phyloP scores from a whole-genome alignment of 345 rosid species.

The Aquilaria yunnanensis region DNA sequence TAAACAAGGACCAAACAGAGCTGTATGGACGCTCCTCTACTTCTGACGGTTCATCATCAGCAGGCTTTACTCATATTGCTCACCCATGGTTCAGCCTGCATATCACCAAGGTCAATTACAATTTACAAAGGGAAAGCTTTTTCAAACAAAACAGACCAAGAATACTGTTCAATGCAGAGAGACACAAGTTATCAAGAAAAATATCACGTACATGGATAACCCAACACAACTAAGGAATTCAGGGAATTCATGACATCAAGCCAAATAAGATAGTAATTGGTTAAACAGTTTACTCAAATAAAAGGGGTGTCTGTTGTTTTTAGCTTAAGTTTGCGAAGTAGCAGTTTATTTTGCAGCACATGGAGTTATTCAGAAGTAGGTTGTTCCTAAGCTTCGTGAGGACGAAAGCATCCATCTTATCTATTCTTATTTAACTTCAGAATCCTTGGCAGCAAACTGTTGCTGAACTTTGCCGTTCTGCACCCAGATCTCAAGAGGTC shows the following conservation, averaged over 20 bases:
- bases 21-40: conserved; percentile 37
- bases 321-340: too few relatives aligned
- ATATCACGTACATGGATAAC: neutral
- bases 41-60: conserved; percentile 36
- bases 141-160: neutral
- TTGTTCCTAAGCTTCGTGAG: too few relatives aligned
- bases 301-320: too few relatives aligned
- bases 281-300: too few relatives aligned
- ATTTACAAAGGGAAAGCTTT: neutral
- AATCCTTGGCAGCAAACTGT: too few relatives aligned
- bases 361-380: too few relatives aligned
- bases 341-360: too few relatives aligned
- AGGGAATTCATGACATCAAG: neutral
- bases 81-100: conserved; percentile 74
- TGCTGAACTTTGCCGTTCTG: too few relatives aligned
- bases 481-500: too few relatives aligned
- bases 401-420: too few relatives aligned
- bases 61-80: conserved; percentile 37
- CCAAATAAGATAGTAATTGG: neutral
- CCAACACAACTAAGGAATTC: neutral
- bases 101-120: conserved; percentile 4
- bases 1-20: conserved; percentile 17
- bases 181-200: neutral
- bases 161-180: neutral
- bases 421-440: too few relatives aligned